Conservation (phyloP, 1,284 basidiomycete genomes). For the Spongiforma sp. region DNA sequence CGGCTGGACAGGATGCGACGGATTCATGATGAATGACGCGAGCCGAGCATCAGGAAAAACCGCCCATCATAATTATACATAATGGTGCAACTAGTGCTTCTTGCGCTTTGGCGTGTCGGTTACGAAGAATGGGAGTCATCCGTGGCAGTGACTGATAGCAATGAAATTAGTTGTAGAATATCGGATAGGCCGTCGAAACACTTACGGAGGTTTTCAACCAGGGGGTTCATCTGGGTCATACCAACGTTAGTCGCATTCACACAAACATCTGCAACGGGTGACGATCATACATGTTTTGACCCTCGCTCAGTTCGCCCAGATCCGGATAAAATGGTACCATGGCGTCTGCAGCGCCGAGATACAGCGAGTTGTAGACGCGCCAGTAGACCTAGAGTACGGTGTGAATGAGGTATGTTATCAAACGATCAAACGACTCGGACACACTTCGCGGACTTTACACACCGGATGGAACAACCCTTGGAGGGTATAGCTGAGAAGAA, state of each 20-base stretch:
- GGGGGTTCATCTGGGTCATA: constrained; percentile 99
- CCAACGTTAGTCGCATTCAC: constrained; percentile 90
- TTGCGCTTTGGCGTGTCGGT: constrained; percentile 99
- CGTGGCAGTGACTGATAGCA: constrained; percentile 83
- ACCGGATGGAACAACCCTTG: constrained; percentile 97
- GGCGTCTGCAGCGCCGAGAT: constrained; percentile 88
- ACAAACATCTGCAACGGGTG: constrained; percentile 86
- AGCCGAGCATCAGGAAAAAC: too few relatives aligned
- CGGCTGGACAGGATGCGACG: too few relatives aligned
- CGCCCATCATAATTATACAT: too few relatives aligned
- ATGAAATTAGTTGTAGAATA: constrained; percentile 17
- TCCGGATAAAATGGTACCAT: constrained; percentile 97
- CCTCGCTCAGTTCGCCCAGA: constrained; percentile 84
- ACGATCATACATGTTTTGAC: constrained; percentile 87
- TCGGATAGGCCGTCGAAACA: constrained; percentile 19
- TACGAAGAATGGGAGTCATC: constrained; percentile 99
- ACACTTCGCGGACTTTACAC: constrained; percentile 93
- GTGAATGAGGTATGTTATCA: too few relatives aligned
- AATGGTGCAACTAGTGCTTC: too few relatives aligned
- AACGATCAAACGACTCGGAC: constrained; percentile 23
- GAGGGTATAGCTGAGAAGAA: constrained; percentile 89
- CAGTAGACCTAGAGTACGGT: constrained; percentile 78
- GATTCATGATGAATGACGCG: too few relatives aligned
- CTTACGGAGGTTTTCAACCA: constrained; percentile 97
- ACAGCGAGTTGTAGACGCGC: constrained; percentile 91